Evolutionary conservation across 768 basidiomycete species (phyloP).

Genomic region (Lentinus tigrinus): DNA sequence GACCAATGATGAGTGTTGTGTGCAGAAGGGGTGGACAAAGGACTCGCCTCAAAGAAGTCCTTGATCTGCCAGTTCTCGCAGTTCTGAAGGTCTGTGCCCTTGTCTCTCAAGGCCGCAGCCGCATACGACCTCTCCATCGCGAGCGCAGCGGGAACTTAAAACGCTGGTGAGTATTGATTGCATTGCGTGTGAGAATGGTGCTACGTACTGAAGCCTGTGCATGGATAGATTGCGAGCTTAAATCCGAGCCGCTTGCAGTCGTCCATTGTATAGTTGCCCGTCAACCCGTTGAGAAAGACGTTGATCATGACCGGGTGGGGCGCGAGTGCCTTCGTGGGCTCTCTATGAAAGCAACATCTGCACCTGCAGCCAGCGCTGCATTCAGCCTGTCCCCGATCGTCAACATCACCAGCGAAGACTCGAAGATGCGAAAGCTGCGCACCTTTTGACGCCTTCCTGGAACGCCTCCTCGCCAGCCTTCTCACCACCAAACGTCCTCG

Average conservation of each 20-base stretch:
- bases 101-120: constrained; percentile 20
- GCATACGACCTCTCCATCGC: constrained; percentile 27
- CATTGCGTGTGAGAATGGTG: neutral
- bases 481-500: constrained; percentile 21
- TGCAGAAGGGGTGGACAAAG: neutral
- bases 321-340: constrained; percentile 25
- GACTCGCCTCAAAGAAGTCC: constrained; percentile 26
- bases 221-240: constrained; percentile 27
- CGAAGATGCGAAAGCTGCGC: neutral
- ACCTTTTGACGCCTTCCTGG: constrained; percentile 26
- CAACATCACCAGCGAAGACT: neutral
- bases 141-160: constrained; percentile 21
- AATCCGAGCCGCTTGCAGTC: constrained; percentile 27
- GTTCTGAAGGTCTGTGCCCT: constrained; percentile 23
- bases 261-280: constrained; percentile 23
- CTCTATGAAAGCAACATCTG: constrained; percentile 30
- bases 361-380: constrained; percentile 23
- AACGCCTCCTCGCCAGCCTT: constrained; percentile 28
- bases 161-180: neutral
- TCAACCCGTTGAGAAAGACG: constrained; percentile 27
- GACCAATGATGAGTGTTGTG: too few species aligned
- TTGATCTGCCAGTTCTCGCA: constrained; percentile 27
- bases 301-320: constrained; percentile 29
- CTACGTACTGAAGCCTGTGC: constrained; percentile 27
- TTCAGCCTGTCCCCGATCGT: constrained; percentile 9